Percentiles rank a stretch among this genome's conserved stretches.
Evolutionary conservation across 169 alveolate species (phyloP).

Genomic region (Blepharisma undulans): DNA sequence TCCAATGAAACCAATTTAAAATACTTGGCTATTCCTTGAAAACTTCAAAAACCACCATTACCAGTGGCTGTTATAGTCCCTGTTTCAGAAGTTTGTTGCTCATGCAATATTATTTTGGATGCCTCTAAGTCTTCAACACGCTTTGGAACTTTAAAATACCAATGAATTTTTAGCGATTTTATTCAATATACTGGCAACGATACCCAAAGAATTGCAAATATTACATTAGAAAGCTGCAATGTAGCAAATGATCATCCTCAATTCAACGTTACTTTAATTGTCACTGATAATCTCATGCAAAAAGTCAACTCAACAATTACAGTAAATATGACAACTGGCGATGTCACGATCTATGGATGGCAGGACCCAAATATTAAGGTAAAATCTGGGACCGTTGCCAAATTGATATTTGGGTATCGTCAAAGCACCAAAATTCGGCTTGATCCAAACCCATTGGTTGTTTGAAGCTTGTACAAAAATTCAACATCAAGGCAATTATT

Average conservation of each 20-base stretch:
- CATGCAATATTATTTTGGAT: not conserved
- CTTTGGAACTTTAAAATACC: not conserved
- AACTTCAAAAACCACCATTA: not conserved
- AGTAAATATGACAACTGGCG: not conserved
- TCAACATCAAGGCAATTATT: not conserved
- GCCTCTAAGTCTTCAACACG: not conserved
- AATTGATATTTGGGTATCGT: not conserved
- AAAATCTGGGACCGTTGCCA: not conserved
- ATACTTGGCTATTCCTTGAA: not conserved
- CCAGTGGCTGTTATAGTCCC: not conserved
- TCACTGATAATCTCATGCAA: not conserved
- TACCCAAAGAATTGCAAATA: not conserved
- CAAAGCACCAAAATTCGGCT: not conserved
- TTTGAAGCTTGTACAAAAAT: not conserved
- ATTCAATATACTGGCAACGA: not conserved
- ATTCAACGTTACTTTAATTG: not conserved
- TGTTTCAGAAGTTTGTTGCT: not conserved
- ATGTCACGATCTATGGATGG: not conserved
- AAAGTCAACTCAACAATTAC: not conserved
- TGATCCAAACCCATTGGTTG: not conserved
- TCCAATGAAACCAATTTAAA: not conserved
- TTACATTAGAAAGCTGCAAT: not conserved
- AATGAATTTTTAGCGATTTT: not conserved
- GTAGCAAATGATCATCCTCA: not conserved
- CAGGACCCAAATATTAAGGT: not conserved